These are phyloP conservation scores for Botryotinia calthae DNA, from an alignment of 2,329 filamentous ascomycete species.

Conservation along the genomic window DNA sequence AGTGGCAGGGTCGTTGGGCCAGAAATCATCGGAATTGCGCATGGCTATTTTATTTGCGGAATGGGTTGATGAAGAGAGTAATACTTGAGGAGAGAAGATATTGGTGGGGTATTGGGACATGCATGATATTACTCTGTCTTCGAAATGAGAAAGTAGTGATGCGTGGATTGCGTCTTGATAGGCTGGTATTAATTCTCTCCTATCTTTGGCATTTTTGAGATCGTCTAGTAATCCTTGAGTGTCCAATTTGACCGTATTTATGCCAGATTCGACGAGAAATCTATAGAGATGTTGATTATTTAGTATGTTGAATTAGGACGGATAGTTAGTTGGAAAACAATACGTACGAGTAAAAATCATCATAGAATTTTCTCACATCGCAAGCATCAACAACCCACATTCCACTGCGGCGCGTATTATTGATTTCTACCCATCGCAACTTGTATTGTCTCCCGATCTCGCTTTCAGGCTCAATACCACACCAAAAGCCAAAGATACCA, in stretches of 20 bases:
- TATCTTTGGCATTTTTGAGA: slow-evolving; percentile 2
- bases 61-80: slow-evolving; percentile 17
- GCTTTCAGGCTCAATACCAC: slow-evolving; percentile 23
- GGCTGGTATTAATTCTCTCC: slow-evolving; percentile 15
- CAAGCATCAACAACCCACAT: slow-evolving; percentile 23
- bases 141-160: slow-evolving; percentile 19
- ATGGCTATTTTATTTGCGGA: slow-evolving; percentile 1
- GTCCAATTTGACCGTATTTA: slow-evolving; percentile 24
- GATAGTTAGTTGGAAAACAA: too few species aligned
- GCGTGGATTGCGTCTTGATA: slow-evolving; percentile 23
- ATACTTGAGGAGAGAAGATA: slow-evolving; percentile 20
- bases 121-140: slow-evolving; percentile 25
- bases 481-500: slow-evolving; percentile 25
- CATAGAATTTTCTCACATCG: slow-evolving; percentile 22
- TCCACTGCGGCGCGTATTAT: slow-evolving; percentile 15
- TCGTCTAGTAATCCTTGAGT: slow-evolving; percentile 24
- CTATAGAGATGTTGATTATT: neutral
- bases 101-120: slow-evolving; percentile 25
- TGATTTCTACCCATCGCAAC: slow-evolving; percentile 17
- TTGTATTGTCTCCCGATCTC: slow-evolving; percentile 22
- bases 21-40: slow-evolving; percentile 27
- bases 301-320: too few species aligned
- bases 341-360: slow-evolving; percentile 25
- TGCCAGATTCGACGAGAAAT: slow-evolving; percentile 22
- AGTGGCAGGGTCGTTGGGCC: slow-evolving; percentile 22